A percentile compares a stretch with the other conserved stretches of the same genome.
Conservation (phyloP, 2,329 filamentous ascomycete genomes). For the Alternaria ventricosa region DNA sequence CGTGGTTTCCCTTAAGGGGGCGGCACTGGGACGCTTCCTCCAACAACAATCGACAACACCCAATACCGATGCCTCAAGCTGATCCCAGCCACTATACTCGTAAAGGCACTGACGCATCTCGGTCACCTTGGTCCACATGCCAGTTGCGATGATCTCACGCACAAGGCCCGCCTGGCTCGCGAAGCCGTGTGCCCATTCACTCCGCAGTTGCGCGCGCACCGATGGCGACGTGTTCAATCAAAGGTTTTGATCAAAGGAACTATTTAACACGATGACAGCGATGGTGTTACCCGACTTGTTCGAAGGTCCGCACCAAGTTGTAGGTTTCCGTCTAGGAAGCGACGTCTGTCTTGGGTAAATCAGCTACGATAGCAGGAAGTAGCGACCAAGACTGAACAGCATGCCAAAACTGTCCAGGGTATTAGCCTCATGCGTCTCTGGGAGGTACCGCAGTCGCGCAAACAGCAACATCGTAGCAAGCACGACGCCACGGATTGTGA, state of each 20-base stretch:
- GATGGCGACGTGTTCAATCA: not conserved
- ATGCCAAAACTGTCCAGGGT: slow-evolving; percentile 44
- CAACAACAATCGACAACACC: not conserved
- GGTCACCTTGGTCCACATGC: not conserved
- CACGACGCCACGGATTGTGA: slow-evolving; percentile 18
- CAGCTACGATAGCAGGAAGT: slow-evolving; percentile 44
- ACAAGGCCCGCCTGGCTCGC: not conserved
- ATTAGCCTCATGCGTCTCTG: not conserved
- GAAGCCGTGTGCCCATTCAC: slow-evolving; percentile 1
- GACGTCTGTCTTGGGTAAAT: slow-evolving; percentile 19
- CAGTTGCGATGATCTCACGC: not conserved
- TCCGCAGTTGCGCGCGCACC: not conserved
- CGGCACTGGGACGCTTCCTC: not conserved
- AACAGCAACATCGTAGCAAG: not conserved
- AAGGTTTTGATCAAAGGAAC: not conserved
- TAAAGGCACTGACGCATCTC: not conserved
- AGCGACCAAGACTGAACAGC: slow-evolving; percentile 45
- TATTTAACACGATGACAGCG: not conserved
- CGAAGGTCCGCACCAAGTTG: slow-evolving; percentile 21
- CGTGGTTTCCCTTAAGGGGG: slow-evolving; percentile 3
- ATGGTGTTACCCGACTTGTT: slow-evolving; percentile 17
- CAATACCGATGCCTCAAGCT: not conserved
- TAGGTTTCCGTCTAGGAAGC: slow-evolving; percentile 15
- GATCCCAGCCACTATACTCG: not conserved
- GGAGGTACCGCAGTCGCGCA: not conserved